Evolutionary conservation across 805 yeast genomes (phyloP).

Genomic region (Lachancea dasiensis): DNA sequence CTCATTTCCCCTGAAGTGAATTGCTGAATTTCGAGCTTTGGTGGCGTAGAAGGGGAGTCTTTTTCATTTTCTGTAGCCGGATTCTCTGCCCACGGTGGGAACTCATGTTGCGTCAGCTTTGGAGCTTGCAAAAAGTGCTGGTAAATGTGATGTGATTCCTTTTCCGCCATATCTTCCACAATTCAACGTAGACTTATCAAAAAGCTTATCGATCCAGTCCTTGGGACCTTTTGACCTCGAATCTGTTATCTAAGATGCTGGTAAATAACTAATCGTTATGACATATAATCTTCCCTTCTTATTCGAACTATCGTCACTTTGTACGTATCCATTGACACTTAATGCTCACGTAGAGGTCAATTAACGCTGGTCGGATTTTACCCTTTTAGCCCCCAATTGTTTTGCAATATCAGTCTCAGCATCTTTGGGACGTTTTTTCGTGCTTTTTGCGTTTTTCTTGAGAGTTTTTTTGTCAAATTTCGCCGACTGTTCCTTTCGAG

Average conservation of each 20-base stretch:
- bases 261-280: no score
- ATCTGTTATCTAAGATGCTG: no score
- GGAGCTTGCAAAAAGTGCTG: slow-evolving; percentile 15
- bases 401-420: slow-evolving; percentile 16
- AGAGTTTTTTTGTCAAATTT: slow-evolving; percentile 46
- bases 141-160: background rate
- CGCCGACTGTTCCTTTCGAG: slow-evolving; percentile 61
- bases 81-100: slow-evolving; percentile 6
- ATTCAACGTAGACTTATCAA: background rate
- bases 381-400: slow-evolving; percentile 18
- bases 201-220: no score
- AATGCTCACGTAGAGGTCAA: background rate
- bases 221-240: no score
- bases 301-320: background rate
- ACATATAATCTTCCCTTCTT: no score
- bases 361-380: slow-evolving; percentile 4
- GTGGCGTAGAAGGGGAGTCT: slow-evolving; percentile 17
- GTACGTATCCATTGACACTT: background rate
- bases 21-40: slow-evolving; percentile 18
- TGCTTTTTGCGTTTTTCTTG: slow-evolving; percentile 16
- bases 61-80: background rate
- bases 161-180: background rate
- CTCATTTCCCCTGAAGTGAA: slow-evolving; percentile 23
- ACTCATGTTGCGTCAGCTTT: slow-evolving; percentile 18
- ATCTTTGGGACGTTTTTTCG: slow-evolving; percentile 2